Conservation (phyloP, 179 eudicot species). For the Beta lomatogona region DNA sequence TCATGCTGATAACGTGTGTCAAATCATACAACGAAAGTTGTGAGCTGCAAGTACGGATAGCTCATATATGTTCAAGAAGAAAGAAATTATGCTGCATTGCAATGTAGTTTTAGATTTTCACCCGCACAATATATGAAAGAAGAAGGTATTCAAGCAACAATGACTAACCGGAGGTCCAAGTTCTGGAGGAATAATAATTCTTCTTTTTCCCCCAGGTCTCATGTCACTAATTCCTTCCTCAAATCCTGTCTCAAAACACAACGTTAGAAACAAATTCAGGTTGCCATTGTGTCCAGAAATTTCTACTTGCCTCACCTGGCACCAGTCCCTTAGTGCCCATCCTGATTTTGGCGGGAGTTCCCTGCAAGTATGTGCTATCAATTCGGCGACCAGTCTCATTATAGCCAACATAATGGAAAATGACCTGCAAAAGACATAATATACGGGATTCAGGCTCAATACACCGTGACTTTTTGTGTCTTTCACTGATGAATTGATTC, state of each 20-base stretch:
- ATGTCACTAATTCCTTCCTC: slow-evolving; percentile 93
- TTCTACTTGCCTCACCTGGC: slow-evolving; percentile 60
- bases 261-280: slow-evolving; percentile 19
- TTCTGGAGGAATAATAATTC: slow-evolving; percentile 98
- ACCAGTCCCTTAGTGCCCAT: slow-evolving; percentile 87
- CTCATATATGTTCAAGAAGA: not conserved
- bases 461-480: not conserved
- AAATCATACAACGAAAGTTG: not conserved
- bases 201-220: slow-evolving; percentile 97
- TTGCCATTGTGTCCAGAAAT: not conserved
- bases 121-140: not conserved
- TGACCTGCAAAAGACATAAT: slow-evolving; percentile 55
- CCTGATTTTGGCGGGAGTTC: slow-evolving; percentile 87
- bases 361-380: slow-evolving; percentile 91
- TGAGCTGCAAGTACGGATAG: not conserved
- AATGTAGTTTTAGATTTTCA: not conserved
- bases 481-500: not conserved
- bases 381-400: slow-evolving; percentile 97
- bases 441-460: not conserved
- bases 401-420: slow-evolving; percentile 85
- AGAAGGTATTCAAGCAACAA: not conserved
- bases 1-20: not conserved
- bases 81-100: not conserved
- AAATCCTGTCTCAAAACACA: slow-evolving; percentile 55
- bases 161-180: slow-evolving; percentile 96